A percentile compares a stretch with the other conserved stretches of the same genome.
These are phyloP conservation scores for Achlya hypogyna DNA, from an alignment of 352 stramenopile species.

Conservation along the genomic window DNA sequence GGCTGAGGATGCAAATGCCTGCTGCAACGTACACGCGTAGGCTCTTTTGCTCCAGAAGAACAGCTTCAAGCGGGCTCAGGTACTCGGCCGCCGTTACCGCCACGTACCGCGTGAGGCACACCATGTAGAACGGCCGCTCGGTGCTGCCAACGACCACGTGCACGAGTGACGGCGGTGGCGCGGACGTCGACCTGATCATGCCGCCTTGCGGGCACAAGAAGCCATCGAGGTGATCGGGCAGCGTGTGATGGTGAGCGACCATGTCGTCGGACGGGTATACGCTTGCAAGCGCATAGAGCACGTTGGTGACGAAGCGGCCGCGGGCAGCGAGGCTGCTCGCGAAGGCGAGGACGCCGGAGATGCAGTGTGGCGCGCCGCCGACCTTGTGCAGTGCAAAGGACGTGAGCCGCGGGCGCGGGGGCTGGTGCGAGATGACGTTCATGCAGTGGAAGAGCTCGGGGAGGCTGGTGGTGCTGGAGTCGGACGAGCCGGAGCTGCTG, in stretches of 20 bases:
- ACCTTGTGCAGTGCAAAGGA: constrained; percentile 2
- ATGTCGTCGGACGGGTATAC: constrained; percentile 34
- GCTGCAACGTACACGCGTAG: constrained; percentile 68
- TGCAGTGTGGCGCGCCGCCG: neutral
- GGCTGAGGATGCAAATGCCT: constrained; percentile 72
- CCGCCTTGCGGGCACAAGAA: constrained; percentile 64
- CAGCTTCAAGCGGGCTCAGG: constrained; percentile 61
- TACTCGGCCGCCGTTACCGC: constrained; percentile 51
- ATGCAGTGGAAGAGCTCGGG: constrained; percentile 84
- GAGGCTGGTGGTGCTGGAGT: constrained; percentile 72
- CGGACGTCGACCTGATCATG: constrained; percentile 26
- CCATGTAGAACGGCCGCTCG: constrained; percentile 74
- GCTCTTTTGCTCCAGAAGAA: constrained; percentile 70
- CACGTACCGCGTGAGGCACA: constrained; percentile 74
- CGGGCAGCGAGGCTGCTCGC: neutral
- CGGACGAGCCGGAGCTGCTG: constrained; percentile 34
- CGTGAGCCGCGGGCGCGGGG: constrained; percentile 40
- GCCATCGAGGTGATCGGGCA: constrained; percentile 73
- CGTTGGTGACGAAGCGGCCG: constrained; percentile 39
- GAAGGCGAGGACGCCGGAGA: constrained; percentile 10
- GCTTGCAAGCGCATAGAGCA: constrained; percentile 59
- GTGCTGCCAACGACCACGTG: constrained; percentile 77
- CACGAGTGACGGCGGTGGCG: constrained; percentile 57
- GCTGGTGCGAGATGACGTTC: constrained; percentile 76
- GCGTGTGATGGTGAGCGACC: constrained; percentile 60